Evolutionary conservation across 345 rosid genomes (phyloP).

Genomic region (Eucalyptus curtisii): DNA sequence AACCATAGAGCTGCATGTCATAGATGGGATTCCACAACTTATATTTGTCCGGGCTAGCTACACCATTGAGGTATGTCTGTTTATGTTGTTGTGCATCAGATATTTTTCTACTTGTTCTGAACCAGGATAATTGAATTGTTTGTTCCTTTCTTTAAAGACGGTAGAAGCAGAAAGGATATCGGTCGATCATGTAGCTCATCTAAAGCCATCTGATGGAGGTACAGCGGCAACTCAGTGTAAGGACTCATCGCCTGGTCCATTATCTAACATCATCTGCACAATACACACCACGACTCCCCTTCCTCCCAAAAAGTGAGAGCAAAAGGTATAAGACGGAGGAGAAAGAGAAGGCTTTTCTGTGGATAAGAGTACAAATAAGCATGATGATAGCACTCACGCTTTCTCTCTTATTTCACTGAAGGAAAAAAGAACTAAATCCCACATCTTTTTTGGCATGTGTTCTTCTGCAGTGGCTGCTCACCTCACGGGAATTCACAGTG

Average conservation of each 20-base stretch:
- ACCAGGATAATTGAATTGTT: neutral
- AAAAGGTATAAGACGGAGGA: neutral
- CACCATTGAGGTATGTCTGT: conserved; percentile 65
- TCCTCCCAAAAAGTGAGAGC: neutral
- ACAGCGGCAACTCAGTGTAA: conserved; percentile 94
- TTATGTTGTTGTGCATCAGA: neutral
- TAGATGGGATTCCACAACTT: conserved; percentile 92
- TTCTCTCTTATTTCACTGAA: neutral
- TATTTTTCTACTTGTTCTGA: neutral
- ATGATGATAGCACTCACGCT: neutral
- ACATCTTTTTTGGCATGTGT: neutral
- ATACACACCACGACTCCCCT: neutral
- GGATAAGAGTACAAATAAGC: neutral
- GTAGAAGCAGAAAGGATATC: conserved; percentile 95
- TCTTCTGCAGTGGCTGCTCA: conserved; percentile 93
- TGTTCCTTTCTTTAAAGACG: conserved; percentile 29
- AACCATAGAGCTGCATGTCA: conserved; percentile 76
- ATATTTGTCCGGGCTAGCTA: conserved; percentile 86
- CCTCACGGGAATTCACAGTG: conserved; percentile 94
- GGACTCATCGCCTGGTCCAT: neutral
- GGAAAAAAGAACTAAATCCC: neutral
- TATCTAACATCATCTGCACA: neutral
- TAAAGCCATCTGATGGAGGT: conserved; percentile 96
- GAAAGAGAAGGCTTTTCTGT: neutral
- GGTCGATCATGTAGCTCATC: conserved; percentile 99